A percentile compares a stretch with the other conserved stretches of the same genome.
phyloP scores from a whole-genome alignment of 163 green algal genomes.

The Smithsoniella earleae region DNA sequence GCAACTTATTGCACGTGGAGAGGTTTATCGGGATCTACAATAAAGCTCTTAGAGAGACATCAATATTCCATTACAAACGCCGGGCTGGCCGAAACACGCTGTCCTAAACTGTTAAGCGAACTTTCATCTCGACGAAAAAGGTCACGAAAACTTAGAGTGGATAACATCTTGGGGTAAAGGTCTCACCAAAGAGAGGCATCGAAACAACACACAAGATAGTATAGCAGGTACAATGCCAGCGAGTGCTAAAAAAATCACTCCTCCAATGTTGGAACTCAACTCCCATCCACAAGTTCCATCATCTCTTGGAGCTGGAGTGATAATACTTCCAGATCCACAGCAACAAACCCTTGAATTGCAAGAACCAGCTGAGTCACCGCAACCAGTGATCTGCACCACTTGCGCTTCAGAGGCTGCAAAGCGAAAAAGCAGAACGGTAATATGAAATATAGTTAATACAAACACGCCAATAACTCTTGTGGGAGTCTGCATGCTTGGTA shows the following conservation, averaged over 20 bases:
- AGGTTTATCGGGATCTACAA: too few species aligned
- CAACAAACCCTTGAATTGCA: constrained; percentile 20
- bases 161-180: not conserved
- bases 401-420: too few species aligned
- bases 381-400: too few species aligned
- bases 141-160: not conserved
- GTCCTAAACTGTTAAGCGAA: not conserved
- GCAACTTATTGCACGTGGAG: too few species aligned
- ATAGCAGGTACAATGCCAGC: not conserved
- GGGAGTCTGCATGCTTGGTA: too few species aligned
- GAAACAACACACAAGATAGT: not conserved
- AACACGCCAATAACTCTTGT: too few species aligned
- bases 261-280: not conserved
- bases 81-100: not conserved
- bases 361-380: not conserved
- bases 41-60: too few species aligned
- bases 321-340: not conserved
- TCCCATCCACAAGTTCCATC: not conserved
- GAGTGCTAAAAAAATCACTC: not conserved
- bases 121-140: not conserved
- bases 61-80: not conserved
- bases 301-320: not conserved
- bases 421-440: too few species aligned
- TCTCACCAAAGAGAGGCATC: not conserved
- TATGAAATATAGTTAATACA: too few species aligned